Percentiles rank a stretch among this genome's conserved stretches.
Conservation (phyloP, 192 early-diverging fungal genomes). For the Coemansia sp. region DNA sequence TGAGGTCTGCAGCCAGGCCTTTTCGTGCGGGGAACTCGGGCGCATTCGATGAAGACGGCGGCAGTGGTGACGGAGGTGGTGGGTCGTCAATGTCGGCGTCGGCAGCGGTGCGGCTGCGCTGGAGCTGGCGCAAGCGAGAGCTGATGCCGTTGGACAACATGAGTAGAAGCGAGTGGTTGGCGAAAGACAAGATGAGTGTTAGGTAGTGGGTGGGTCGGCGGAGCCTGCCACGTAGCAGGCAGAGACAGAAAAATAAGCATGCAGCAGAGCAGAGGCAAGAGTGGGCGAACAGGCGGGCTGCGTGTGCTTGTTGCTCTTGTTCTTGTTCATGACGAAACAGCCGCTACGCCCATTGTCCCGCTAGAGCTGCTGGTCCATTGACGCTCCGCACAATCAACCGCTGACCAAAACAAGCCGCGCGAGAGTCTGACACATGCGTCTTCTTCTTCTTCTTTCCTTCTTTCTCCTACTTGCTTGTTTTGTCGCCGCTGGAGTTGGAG, state of each 20-base stretch:
- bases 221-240: constrained; percentile 2
- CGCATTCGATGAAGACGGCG: background rate
- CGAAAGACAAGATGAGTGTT: background rate
- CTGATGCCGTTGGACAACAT: constrained; percentile 43
- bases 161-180: background rate
- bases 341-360: background rate
- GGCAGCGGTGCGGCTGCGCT: background rate
- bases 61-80: background rate
- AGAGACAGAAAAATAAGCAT: constrained; percentile 1
- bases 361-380: background rate
- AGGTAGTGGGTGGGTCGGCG: background rate
- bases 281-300: background rate
- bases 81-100: background rate
- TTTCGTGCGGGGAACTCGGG: constrained; percentile 18
- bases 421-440: background rate
- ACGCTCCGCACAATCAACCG: constrained; percentile 2
- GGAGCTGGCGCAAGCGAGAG: constrained; percentile 37
- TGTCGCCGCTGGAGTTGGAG: constrained; percentile 3
- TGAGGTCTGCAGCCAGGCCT: constrained; percentile 47
- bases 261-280: constrained; percentile 5
- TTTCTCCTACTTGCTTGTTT: background rate
- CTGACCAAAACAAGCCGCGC: background rate
- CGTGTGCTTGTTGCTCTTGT: background rate
- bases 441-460: background rate
- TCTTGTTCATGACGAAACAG: background rate